Base-by-base conservation (phyloP, 2,329 filamentous ascomycete species). In the Didymella keratinophila region DNA sequence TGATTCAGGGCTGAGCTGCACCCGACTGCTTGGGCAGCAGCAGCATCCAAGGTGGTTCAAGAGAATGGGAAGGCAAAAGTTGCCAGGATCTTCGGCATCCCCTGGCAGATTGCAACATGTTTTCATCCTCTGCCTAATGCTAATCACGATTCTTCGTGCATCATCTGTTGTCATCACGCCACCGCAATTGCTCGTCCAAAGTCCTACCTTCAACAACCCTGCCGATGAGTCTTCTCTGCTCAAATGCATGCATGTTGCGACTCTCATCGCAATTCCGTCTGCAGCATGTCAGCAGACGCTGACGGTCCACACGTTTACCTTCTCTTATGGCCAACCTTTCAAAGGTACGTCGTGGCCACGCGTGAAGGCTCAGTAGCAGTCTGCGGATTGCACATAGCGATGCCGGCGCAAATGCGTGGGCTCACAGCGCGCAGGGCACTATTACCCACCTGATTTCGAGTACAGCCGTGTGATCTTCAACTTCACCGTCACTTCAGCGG, bases 401-500 rank as follows among this genome's bases (percentile, higher is more conserved):
- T 27, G 25, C 27, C 2, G 6, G 10, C 25, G 16, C 16, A 27
- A 2, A 23, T 16, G 27, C 2, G 20, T 30, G 20, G 20, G 44
- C 64, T 66, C 18, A 63, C 23, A 36, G 12, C 27, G 5, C 6
- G 59, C 58, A 89, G 87, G 86, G 44, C 75, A 81, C 16, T 93
- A 92, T 71, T 80, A 77, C 1, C 91, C 91, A 12, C 89, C 90
- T 1, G 69, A 77, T 25, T 92, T 89, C 75, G 76, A 82, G 16
- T 95, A 94, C 79, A 89, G 92, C 70, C 84, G 87, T 32, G 88
- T 93, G 16, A 83, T 86, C 23, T 86, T 95, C 75, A 92, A 93
- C 70, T 84, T 95, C 65, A 93, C 89, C 0, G 88, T 90, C 14
- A 86, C 85, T 0, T 90, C 89, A 10, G 79, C 81, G 61, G 92